Percentiles rank a stretch among this genome's conserved stretches.
Conservation (phyloP, 495 filamentous ascomycete species). For the Xylaria cubensis region DNA sequence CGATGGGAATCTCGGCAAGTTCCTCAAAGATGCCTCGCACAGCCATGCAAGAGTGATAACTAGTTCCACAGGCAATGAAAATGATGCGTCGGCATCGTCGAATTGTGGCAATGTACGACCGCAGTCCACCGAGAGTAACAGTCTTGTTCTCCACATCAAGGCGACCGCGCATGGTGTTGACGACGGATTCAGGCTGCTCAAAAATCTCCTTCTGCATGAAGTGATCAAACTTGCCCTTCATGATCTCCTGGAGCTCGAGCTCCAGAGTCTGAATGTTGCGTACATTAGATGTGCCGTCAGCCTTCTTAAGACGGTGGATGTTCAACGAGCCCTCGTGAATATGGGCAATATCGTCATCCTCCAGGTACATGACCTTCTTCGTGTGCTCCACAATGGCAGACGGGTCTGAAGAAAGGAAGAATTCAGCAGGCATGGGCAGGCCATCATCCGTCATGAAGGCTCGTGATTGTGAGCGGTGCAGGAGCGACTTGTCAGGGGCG, state of each 20-base stretch:
- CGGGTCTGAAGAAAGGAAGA: constrained; percentile 97
- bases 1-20: constrained; percentile 95
- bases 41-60: constrained; percentile 98
- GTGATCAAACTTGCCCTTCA: constrained; percentile 99
- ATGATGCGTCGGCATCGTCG: constrained; percentile 95
- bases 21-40: constrained; percentile 98
- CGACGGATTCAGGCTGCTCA: constrained; percentile 97
- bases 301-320: constrained; percentile 96
- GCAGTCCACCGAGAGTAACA: constrained; percentile 92
- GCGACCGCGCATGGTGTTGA: constrained; percentile 99
- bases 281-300: constrained; percentile 94
- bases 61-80: constrained; percentile 98
- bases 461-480: constrained; percentile 96
- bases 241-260: constrained; percentile 98
- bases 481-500: constrained; percentile 93
- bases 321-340: constrained; percentile 98
- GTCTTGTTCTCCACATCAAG: constrained; percentile 90
- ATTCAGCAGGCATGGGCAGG: constrained; percentile 95
- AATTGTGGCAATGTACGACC: constrained; percentile 95
- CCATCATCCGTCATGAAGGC: constrained; percentile 99
- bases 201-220: constrained; percentile 99
- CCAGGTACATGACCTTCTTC: constrained; percentile 99
- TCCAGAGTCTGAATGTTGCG: constrained; percentile 97
- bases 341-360: constrained; percentile 99
- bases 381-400: constrained; percentile 99